phyloP scores from a whole-genome alignment of 1,139 yeast genomes.

The Debaryomyces robertsiae region DNA sequence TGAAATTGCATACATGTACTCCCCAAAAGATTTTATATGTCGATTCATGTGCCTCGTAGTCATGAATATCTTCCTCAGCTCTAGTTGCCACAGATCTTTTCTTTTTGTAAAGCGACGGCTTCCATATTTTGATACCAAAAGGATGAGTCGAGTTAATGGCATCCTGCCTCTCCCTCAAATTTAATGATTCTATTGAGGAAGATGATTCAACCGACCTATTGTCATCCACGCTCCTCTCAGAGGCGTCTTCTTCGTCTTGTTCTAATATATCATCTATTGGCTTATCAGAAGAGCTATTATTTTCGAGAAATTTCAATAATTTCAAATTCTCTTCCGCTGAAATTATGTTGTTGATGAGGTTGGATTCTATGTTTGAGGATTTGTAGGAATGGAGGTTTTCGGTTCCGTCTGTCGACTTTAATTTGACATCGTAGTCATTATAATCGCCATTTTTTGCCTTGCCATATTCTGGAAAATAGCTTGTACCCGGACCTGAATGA shows the following conservation, averaged over 20 bases:
- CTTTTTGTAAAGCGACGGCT: constrained; percentile 94
- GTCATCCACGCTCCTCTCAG: constrained; percentile 20
- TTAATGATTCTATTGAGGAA: constrained; percentile 73
- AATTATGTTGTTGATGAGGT: constrained; percentile 20
- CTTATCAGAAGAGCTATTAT: constrained; percentile 12
- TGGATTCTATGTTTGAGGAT: constrained; percentile 16
- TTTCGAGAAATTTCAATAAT: constrained; percentile 20
- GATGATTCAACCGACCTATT: constrained; percentile 32
- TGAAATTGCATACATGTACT: constrained; percentile 68
- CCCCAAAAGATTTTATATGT: constrained; percentile 57
- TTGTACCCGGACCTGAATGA: not conserved
- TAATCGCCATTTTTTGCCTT: constrained; percentile 5
- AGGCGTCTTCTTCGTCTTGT: constrained; percentile 17
- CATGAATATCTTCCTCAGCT: constrained; percentile 94
- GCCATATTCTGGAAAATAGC: constrained; percentile 10
- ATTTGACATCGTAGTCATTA: constrained; percentile 8
- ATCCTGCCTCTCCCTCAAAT: constrained; percentile 90
- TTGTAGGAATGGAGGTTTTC: constrained; percentile 7
- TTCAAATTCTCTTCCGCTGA: constrained; percentile 26
- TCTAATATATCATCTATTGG: constrained; percentile 17
- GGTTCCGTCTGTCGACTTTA: constrained; percentile 3
- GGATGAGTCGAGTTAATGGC: constrained; percentile 98
- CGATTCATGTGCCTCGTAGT: constrained; percentile 56
- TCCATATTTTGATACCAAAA: constrained; percentile 97
- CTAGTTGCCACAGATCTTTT: constrained; percentile 86